Percentiles rank a stretch among this genome's conserved stretches.
These are phyloP conservation scores for Carpinus fangiana DNA, from an alignment of 306 rosid species.

Conservation along the genomic window DNA sequence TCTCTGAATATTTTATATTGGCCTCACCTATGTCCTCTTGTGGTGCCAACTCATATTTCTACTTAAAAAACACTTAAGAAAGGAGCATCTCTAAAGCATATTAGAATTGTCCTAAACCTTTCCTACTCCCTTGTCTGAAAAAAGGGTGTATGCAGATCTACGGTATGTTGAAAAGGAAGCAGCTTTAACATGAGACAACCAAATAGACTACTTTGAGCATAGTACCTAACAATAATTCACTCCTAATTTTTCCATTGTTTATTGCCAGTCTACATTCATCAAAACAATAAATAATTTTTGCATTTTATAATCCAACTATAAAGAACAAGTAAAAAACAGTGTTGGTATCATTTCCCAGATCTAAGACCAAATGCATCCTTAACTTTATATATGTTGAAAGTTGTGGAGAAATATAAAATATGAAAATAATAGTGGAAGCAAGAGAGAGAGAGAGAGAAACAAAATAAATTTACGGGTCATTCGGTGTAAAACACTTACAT, in stretches of 20 bases:
- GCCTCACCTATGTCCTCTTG: slow-evolving; percentile 18
- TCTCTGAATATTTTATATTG: slow-evolving; percentile 18
- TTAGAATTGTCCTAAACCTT: slow-evolving; percentile 38
- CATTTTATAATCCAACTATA: background rate
- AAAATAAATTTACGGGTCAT: no score
- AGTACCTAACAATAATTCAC: slow-evolving; percentile 4
- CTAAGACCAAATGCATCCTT: background rate
- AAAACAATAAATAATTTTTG: background rate
- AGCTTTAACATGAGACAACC: slow-evolving; percentile 33
- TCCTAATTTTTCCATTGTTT: background rate
- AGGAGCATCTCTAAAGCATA: slow-evolving; percentile 34
- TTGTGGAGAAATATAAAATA: no score
- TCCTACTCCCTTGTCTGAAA: slow-evolving; percentile 27
- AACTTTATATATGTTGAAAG: no score
- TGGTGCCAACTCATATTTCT: slow-evolving; percentile 38
- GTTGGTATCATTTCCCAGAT: background rate
- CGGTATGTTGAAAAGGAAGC: slow-evolving; percentile 44
- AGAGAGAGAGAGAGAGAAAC: no score
- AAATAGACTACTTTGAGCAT: background rate
- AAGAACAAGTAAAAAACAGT: background rate
- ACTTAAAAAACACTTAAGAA: slow-evolving; percentile 25
- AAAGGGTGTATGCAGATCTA: slow-evolving; percentile 30
- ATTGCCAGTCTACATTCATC: background rate
- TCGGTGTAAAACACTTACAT: no score
- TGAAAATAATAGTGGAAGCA: no score